Percentiles rank a stretch among this genome's conserved stretches.
Conservation (phyloP, 257 asterid species). For the Agastache rugosa region DNA sequence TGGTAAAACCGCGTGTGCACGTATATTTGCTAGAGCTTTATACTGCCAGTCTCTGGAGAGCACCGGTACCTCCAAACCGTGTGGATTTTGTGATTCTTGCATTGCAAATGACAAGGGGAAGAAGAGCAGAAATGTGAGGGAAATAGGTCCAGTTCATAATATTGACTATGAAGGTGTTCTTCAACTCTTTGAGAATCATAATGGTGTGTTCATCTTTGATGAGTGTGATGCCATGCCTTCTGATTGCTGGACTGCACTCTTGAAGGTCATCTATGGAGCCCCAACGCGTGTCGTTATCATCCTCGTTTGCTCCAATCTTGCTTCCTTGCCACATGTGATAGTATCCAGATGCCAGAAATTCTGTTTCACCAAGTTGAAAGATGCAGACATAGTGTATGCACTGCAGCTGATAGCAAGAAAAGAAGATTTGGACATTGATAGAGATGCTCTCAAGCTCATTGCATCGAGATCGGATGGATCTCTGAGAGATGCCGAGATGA, state of each 20-base stretch:
- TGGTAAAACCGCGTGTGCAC: constrained; percentile 86
- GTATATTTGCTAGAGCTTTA: constrained; percentile 79
- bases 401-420: constrained; percentile 80
- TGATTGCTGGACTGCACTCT: constrained; percentile 77
- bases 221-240: constrained; percentile 73
- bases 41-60: constrained; percentile 78
- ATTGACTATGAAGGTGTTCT: constrained; percentile 62
- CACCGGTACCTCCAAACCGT: constrained; percentile 69
- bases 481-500: constrained; percentile 94
- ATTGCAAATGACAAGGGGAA: constrained; percentile 60
- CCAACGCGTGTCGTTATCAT: constrained; percentile 76
- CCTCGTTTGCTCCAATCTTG: constrained; percentile 83
- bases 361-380: constrained; percentile 84
- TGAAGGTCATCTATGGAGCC: constrained; percentile 73
- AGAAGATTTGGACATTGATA: constrained; percentile 76
- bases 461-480: constrained; percentile 92
- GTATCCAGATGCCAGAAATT: constrained; percentile 91
- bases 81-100: constrained; percentile 81
- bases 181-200: constrained; percentile 59
- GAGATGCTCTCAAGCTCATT: constrained; percentile 85
- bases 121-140: constrained; percentile 64
- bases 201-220: constrained; percentile 73
- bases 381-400: constrained; percentile 75
- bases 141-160: constrained; percentile 73
- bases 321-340: constrained; percentile 77